A percentile compares a stretch with the other conserved stretches of the same genome.
phyloP scores from a whole-genome alignment of 257 asterid species.

The Lantana camara region DNA sequence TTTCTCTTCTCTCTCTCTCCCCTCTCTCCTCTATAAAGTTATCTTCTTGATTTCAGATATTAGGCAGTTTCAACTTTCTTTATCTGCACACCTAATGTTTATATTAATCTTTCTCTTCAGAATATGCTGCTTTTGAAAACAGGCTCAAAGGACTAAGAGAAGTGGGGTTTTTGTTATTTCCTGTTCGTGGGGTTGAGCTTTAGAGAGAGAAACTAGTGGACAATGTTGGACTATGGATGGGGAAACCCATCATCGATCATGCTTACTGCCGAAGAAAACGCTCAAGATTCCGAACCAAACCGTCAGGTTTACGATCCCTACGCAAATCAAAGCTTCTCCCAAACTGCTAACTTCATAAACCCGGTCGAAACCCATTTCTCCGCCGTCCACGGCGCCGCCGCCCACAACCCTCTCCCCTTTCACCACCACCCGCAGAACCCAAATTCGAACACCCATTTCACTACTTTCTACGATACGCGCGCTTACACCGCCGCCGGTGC shows the following conservation, averaged over 20 bases:
- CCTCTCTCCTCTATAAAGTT: slow-evolving; percentile 26
- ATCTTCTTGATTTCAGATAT: slow-evolving; percentile 48
- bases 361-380: slow-evolving; percentile 49
- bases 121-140: slow-evolving; percentile 8
- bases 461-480: slow-evolving; percentile 52
- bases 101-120: not conserved
- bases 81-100: slow-evolving; percentile 11
- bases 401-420: slow-evolving; percentile 36
- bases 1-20: slow-evolving; percentile 25
- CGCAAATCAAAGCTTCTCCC: slow-evolving; percentile 41
- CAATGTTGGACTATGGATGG: slow-evolving; percentile 95
- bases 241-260: slow-evolving; percentile 71
- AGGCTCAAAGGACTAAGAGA: not conserved
- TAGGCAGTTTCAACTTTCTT: slow-evolving; percentile 28
- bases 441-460: slow-evolving; percentile 32
- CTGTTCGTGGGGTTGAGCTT: not conserved
- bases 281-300: slow-evolving; percentile 49
- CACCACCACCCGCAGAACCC: slow-evolving; percentile 42
- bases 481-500: slow-evolving; percentile 43
- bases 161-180: not conserved
- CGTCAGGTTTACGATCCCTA: slow-evolving; percentile 58
- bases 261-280: slow-evolving; percentile 61
- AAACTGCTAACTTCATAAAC: slow-evolving; percentile 38
- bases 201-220: not conserved
- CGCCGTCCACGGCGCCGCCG: slow-evolving; percentile 13